Evolutionary conservation across 2,329 filamentous ascomycete species (phyloP), one percentile per base, ranked within the genome.

Genomic region (Coniochaeta sp.): DNA sequence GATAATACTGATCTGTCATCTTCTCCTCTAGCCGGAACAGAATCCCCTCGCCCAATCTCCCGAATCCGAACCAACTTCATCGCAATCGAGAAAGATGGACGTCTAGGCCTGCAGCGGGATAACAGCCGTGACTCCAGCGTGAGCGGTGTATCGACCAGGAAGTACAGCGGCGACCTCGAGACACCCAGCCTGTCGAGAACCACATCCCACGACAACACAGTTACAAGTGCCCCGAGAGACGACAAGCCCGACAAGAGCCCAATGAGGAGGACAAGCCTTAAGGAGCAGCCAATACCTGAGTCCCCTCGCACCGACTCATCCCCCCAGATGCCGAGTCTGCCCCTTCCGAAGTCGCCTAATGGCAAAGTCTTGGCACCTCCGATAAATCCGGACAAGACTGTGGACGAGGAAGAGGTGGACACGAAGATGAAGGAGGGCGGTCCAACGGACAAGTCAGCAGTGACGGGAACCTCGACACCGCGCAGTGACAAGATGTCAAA

Each of bases 51-150:
- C 61, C 86, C 83, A 22, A 77, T 90, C 35, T 89, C 86, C 56
- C 89, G 86, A 68, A 83, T 91, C 40, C 80, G 86, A 58, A 87
- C 86, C 32, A 88, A 75, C 64, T 91, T 91, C 64, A 79, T 91
- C 50, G 81, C 86, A 16, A 78, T 91, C 45, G 86, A 90, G 63
- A 82, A 82, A 56, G 78, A 82, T 67, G 79, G 80, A 51, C 71
- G 76, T 42, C 70, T 82, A 58, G 79, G 79, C 45, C 66, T 83
- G 27, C 73, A 70, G 60, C 65, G 71, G 53, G 69, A 74, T 38
- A 64, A 63, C 22, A 76, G 73, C 56, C 63, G 65, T 35, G 73
- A 76, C 24, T 75, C 73, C 0, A 63, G 61, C 35, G 63, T 67
- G 6, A 42, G 38, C 10, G 67, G 66, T 7, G 63, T 32, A 10